These are phyloP conservation scores for Diplodia seriata DNA, from an alignment of 2,329 filamentous ascomycete species.

Conservation along the genomic window DNA sequence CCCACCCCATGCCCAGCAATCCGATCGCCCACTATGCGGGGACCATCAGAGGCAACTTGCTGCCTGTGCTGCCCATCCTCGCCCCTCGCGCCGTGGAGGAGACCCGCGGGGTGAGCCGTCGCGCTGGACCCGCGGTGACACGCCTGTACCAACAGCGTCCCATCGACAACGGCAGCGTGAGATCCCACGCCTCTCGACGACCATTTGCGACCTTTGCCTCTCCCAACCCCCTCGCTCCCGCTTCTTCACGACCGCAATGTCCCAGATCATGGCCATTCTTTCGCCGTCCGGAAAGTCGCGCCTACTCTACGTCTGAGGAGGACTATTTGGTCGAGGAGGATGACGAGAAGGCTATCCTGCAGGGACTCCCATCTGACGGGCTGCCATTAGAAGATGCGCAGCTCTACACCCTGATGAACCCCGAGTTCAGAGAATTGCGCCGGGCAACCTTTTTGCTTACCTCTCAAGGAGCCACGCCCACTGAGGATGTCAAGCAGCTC, in stretches of 20 bases:
- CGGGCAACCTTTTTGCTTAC: not conserved
- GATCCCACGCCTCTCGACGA: not conserved
- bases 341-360: conserved; percentile 14
- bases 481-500: not conserved
- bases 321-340: conserved; percentile 26
- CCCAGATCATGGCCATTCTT: not conserved
- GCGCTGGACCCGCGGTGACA: not conserved
- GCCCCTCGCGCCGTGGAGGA: conserved; percentile 46
- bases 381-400: not conserved
- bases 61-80: conserved; percentile 49
- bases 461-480: not conserved
- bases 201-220: not conserved
- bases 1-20: conserved; percentile 24
- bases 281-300: not conserved
- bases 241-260: not conserved
- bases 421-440: conserved; percentile 7
- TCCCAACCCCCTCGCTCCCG: not conserved
- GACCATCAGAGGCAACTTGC: conserved; percentile 17
- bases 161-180: not conserved
- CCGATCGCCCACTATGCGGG: conserved; percentile 25
- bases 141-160: too few species aligned
- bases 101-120: conserved; percentile 29
- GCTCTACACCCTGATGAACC: conserved; percentile 5
- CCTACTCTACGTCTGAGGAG: conserved; percentile 11
- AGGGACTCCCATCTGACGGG: not conserved